Evolutionary conservation across 768 basidiomycete genomes (phyloP), one percentile per base, ranked within the genome.

Genomic region (Tylopilus subfusipes): DNA sequence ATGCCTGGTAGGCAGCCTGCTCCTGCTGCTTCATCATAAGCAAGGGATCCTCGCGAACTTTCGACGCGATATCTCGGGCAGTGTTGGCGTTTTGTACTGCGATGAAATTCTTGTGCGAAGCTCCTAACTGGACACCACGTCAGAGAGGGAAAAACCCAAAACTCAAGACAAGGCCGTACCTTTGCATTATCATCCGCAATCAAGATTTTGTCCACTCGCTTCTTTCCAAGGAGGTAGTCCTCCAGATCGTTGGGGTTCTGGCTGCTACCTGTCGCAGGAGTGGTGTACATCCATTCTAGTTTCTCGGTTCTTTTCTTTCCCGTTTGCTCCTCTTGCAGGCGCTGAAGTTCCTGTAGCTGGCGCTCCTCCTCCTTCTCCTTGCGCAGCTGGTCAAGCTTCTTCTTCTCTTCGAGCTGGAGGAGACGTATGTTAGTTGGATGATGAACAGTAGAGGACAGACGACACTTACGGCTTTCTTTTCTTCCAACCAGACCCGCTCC

Each of bases 211-310:
- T 99, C 97, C 2, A 99, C 96, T 56, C 97, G 77, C 75, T 95
- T 97, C 82, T 98, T 98, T 24, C 97, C 97, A 29, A 99, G 79
- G 2, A 99, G 75, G 70, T 99, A 99, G 63, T 95, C 93, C 75
- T 99, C 97, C 61, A 98, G 72, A 57, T 98, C 96, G 62, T 93
- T 96, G 30, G 88, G 70, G 66, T 93, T 94, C 62, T 89, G 83
- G 50, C 76, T 87, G 56, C 79, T 86, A n/a, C 95, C 95, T 4
- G 88, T 86, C 1, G 93, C 92, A 5, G 97, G 97, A 2, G 96
- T 97, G n/a, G 96, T 78, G 75, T 98, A 99, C 93, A 99, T 96
- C 97, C 97, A 99, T 69, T 99, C 97, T 46, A 99, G 71, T 68
- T 93, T 93, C 73, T 98, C 95, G 48, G 88, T 84, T 59, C 91